A percentile compares a stretch with the other conserved stretches of the same genome.
phyloP scores from a whole-genome alignment of 192 early-diverging fungal species.

The Phlyctochytrium bullatum region DNA sequence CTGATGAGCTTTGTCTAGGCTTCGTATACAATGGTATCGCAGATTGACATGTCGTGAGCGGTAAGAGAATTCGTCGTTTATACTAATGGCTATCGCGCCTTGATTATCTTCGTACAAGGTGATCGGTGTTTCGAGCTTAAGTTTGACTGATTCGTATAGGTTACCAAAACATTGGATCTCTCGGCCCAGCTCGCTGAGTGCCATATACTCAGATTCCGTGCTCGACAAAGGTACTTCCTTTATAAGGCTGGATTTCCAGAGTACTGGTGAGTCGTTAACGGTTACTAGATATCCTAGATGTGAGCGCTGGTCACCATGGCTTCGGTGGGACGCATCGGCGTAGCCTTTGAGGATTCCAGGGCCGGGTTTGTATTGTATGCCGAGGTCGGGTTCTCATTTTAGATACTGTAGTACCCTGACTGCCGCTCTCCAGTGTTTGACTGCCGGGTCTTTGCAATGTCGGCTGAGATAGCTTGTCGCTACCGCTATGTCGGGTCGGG shows the following conservation, averaged over 20 bases:
- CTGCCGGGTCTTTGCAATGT: background rate
- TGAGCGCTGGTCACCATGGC: constrained; percentile 5
- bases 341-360: background rate
- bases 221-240: background rate
- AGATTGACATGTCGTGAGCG: constrained; percentile 13
- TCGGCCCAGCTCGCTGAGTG: constrained; percentile 8
- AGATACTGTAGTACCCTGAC: constrained; percentile 2
- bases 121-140: constrained; percentile 1
- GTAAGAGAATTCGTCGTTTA: constrained; percentile 8
- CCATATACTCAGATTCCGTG: constrained; percentile 24
- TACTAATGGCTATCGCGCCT: constrained; percentile 1
- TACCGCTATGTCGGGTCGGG: constrained; percentile 9
- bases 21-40: too few relatives aligned
- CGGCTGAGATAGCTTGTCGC: constrained; percentile 3
- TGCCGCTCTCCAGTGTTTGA: background rate
- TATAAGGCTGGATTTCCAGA: constrained; percentile 15
- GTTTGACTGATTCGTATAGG: background rate
- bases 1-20: too few relatives aligned
- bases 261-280: background rate
- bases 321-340: constrained; percentile 9
- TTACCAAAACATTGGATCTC: constrained; percentile 6
- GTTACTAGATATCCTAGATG: constrained; percentile 12
- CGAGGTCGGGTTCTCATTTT: too few relatives aligned
- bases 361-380: too few relatives aligned
- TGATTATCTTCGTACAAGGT: constrained; percentile 10